phyloP scores from a whole-genome alignment of 352 stramenopile species.

The Plasmopara muralis region DNA sequence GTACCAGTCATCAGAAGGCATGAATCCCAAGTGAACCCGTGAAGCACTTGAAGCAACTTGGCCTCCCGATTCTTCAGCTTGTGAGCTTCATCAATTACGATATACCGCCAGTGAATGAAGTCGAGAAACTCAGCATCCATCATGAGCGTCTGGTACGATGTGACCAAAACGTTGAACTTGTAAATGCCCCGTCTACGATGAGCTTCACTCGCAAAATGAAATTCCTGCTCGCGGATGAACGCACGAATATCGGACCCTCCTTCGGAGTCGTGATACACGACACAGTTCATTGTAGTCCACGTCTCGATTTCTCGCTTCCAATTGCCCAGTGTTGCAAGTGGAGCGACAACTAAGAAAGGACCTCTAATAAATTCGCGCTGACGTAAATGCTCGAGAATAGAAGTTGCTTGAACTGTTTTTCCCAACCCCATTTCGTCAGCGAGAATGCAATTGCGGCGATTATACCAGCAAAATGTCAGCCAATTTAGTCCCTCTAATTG shows the following conservation, averaged over 20 bases:
- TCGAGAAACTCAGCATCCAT: conserved; percentile 90
- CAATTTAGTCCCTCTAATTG: conserved; percentile 98
- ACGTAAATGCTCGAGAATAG: conserved; percentile 93
- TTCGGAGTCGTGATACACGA: conserved; percentile 98
- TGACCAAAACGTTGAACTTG: conserved; percentile 97
- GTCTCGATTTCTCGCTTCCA: conserved; percentile 98
- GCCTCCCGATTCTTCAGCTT: conserved; percentile 97
- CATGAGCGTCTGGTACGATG: conserved; percentile 95
- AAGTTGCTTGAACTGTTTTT: conserved; percentile 89
- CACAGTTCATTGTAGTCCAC: conserved; percentile 99
- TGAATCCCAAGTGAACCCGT: conserved; percentile 77
- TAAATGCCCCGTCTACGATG: conserved; percentile 75
- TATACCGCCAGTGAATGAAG: conserved; percentile 92
- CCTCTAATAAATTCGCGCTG: conserved; percentile 88
- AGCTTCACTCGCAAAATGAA: conserved; percentile 88
- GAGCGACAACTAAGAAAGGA: conserved; percentile 98
- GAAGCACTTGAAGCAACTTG: conserved; percentile 89
- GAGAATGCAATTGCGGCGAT: conserved; percentile 91
- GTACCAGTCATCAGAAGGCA: conserved; percentile 97
- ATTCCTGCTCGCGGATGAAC: conserved; percentile 95
- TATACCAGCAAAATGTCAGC: conserved; percentile 98
- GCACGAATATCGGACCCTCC: conserved; percentile 86
- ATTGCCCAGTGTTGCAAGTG: conserved; percentile 96
- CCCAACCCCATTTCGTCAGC: conserved; percentile 87
- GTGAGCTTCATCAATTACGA: conserved; percentile 99